Evolutionary conservation across 2,329 filamentous ascomycete genomes (phyloP).

Genomic region (Penicillium expansum): DNA sequence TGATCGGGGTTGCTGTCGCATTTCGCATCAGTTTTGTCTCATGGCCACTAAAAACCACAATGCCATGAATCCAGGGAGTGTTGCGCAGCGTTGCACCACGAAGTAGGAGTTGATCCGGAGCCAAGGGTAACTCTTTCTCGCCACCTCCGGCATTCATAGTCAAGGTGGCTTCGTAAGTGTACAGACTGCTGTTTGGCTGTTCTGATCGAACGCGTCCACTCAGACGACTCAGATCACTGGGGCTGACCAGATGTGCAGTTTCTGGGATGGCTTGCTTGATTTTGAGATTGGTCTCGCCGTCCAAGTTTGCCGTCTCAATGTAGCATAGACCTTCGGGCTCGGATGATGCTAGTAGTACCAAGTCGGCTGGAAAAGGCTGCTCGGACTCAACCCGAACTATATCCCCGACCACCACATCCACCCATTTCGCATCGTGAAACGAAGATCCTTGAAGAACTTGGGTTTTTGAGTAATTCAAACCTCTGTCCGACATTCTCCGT

Average conservation of each 20-base stretch:
- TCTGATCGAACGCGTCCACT: slow-evolving; percentile 87
- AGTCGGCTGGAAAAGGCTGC: slow-evolving; percentile 88
- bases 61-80: slow-evolving; percentile 93
- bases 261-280: slow-evolving; percentile 97
- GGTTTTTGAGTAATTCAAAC: slow-evolving; percentile 83
- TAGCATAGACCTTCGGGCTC: slow-evolving; percentile 98
- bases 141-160: slow-evolving; percentile 87
- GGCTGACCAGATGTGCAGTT: slow-evolving; percentile 81
- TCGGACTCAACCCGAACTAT: slow-evolving; percentile 92
- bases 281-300: slow-evolving; percentile 97
- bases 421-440: slow-evolving; percentile 88
- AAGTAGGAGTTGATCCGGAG: slow-evolving; percentile 88
- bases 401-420: slow-evolving; percentile 89
- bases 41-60: slow-evolving; percentile 95
- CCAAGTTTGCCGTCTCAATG: slow-evolving; percentile 96
- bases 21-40: slow-evolving; percentile 99
- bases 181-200: slow-evolving; percentile 96
- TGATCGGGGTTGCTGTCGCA: slow-evolving; percentile 94
- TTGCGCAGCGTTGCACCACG: slow-evolving; percentile 92
- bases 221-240: slow-evolving; percentile 78
- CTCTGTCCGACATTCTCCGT: slow-evolving; percentile 78
- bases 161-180: slow-evolving; percentile 95
- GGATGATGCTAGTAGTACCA: slow-evolving; percentile 88
- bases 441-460: slow-evolving; percentile 76
- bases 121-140: slow-evolving; percentile 86